Evolutionary conservation across 306 rosid species (phyloP), one percentile per base, ranked within the genome.

Genomic region (Dalbergia cochinchinensis): DNA sequence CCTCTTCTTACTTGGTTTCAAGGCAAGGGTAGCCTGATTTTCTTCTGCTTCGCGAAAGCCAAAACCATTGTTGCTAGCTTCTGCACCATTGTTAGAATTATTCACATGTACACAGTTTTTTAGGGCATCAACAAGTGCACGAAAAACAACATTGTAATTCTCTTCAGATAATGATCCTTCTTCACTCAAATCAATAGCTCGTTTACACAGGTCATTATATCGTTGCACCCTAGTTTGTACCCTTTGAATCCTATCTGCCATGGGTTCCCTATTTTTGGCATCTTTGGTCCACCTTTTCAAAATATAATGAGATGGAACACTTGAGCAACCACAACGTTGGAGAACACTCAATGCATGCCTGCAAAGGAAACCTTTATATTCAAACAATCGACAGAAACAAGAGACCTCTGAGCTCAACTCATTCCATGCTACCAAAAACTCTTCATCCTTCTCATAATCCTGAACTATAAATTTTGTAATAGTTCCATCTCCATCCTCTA

Each of bases 291-390:
- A 94, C 82, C 98, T 88, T 77, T 86, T 94, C 78, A 91, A 75
- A 83, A 91, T 85, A 84, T 87, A 94, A 67, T 84, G 97, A 62
- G 89, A 74, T 22, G 97, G 98, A 67, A 94, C 93, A 78, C 92
- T 91, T 9, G 95, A 86, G 78, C 89, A 90, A 67, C 97, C 97
- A 82, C 91, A 88, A 41, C 92, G 89, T 76, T 92, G 98, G 67
- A 94, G 97, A 84, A 94, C 97, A 61, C 89, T 87, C 81, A 94
- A 86, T 14, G 96, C 92, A 71, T 94, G 96, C 74, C 98, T 84
- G 80, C 98, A 94, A 77, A 94, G 97, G 84, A 91, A 91, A 86
- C 97, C 97, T 88, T 92, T 92, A 84, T 90, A 94, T 83, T 94
- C 94, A 64, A 90, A 94, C 89, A 91, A 65, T 71, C 86, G 91